Percentiles rank a stretch among this genome's conserved stretches.
phyloP scores from a whole-genome alignment of 2,329 filamentous ascomycete species.

The Xylariomycetidae sp. region DNA sequence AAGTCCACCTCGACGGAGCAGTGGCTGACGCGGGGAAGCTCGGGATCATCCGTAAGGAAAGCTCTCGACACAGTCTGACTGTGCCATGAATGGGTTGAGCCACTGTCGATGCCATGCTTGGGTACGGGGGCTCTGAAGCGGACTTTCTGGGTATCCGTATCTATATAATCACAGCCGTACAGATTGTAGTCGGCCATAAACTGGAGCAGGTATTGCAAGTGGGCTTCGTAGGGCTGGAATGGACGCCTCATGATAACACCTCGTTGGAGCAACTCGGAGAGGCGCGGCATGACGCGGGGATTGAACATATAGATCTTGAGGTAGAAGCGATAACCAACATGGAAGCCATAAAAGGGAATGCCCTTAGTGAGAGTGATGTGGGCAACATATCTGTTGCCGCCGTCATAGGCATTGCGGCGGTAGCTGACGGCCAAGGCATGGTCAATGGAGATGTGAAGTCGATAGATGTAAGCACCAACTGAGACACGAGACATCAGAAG shows the following conservation, averaged over 20 bases:
- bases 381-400: constrained; percentile 69
- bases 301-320: constrained; percentile 95
- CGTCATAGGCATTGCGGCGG: constrained; percentile 66
- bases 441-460: constrained; percentile 82
- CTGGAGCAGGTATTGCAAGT: constrained; percentile 86
- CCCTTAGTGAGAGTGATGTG: constrained; percentile 91
- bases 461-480: constrained; percentile 74
- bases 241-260: constrained; percentile 78
- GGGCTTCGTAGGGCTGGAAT: constrained; percentile 91
- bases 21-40: constrained; percentile 75
- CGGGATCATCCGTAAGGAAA: constrained; percentile 56
- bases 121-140: constrained; percentile 75
- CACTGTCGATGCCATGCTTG: constrained; percentile 55
- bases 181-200: constrained; percentile 99
- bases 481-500: no score
- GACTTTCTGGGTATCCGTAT: constrained; percentile 68
- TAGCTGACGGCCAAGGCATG: constrained; percentile 85
- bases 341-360: constrained; percentile 91
- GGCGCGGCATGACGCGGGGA: constrained; percentile 77
- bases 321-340: constrained; percentile 86
- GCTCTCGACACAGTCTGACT: constrained; percentile 60
- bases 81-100: constrained; percentile 71
- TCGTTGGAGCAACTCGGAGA: constrained; percentile 82
- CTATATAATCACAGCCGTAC: constrained; percentile 86
- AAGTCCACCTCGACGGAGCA: constrained; percentile 89